Percentiles rank a stretch among this genome's conserved stretches.
These are phyloP conservation scores for Heritiera littoralis DNA, from an alignment of 345 rosid genomes.

Conservation along the genomic window DNA sequence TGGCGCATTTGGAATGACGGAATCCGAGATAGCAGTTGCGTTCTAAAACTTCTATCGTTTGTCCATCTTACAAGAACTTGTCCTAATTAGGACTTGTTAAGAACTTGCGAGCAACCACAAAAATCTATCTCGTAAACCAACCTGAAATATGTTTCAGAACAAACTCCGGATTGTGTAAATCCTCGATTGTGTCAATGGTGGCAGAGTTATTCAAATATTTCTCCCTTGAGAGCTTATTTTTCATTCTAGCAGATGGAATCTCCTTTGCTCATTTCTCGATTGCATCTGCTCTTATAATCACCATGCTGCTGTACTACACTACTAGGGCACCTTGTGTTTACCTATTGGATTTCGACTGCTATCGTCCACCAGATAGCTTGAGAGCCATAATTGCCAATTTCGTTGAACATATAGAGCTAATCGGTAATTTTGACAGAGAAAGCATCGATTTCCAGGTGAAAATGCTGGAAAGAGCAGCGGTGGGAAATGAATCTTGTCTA, in stretches of 20 bases:
- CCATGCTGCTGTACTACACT: conserved; percentile 26
- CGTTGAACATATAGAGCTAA: conserved; percentile 39
- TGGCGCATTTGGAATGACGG: neutral
- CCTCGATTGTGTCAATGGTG: conserved; percentile 20
- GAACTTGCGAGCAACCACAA: neutral
- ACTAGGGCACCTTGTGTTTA: conserved; percentile 39
- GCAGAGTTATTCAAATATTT: conserved; percentile 20
- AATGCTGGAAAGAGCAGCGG: conserved; percentile 54
- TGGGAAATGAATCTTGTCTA: conserved; percentile 55
- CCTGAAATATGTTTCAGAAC: neutral
- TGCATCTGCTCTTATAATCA: conserved; percentile 22
- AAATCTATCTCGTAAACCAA: neutral
- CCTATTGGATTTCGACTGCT: conserved; percentile 60
- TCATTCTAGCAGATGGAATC: conserved; percentile 18
- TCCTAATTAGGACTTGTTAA: no score
- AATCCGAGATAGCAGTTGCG: conserved; percentile 14
- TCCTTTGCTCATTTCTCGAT: conserved; percentile 22
- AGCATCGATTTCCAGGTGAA: conserved; percentile 48
- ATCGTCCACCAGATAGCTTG: conserved; percentile 46
- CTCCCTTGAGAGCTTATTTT: conserved; percentile 23
- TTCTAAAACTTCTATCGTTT: conserved; percentile 12
- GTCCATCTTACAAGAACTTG: no score
- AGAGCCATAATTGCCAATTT: conserved; percentile 39
- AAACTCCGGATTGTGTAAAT: neutral
- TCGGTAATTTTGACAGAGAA: conserved; percentile 28